These are phyloP conservation scores for Suillus bovinus DNA, from an alignment of 768 basidiomycete species.

Conservation along the genomic window DNA sequence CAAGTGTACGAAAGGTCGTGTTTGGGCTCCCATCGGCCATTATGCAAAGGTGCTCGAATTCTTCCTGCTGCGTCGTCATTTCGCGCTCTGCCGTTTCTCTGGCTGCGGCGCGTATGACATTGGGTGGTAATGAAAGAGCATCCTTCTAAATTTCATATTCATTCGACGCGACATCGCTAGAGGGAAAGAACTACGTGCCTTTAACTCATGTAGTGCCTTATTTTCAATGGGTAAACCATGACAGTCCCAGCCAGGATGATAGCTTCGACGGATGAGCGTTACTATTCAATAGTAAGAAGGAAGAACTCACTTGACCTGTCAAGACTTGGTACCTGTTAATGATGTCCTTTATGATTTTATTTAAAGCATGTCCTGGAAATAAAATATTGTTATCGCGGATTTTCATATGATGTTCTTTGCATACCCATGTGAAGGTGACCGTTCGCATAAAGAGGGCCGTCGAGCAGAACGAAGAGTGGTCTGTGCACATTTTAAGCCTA, in stretches of 20 bases:
- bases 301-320: constrained; percentile 69
- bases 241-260: constrained; percentile 96
- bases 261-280: constrained; percentile 48
- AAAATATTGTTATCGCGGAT: background rate
- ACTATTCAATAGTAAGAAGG: constrained; percentile 6
- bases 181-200: constrained; percentile 41
- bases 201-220: constrained; percentile 79
- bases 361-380: constrained; percentile 83
- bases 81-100: constrained; percentile 70
- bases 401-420: constrained; percentile 9
- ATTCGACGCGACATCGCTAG: background rate
- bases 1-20: constrained; percentile 84
- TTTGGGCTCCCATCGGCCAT: constrained; percentile 87
- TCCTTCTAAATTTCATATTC: constrained; percentile 45
- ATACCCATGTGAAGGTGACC: constrained; percentile 94
- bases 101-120: constrained; percentile 69
- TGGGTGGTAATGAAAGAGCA: constrained; percentile 53
- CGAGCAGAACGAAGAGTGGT: constrained; percentile 82
- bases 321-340: constrained; percentile 87
- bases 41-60: constrained; percentile 81
- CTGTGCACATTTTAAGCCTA: constrained; percentile 69
- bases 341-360: constrained; percentile 96
- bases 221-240: constrained; percentile 97
- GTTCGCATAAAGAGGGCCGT: constrained; percentile 98
- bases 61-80: constrained; percentile 71